Evolutionary conservation across 176 grass and related monocot species (phyloP), one percentile per base, ranked within the genome.

Genomic region (Olyra latifolia): DNA sequence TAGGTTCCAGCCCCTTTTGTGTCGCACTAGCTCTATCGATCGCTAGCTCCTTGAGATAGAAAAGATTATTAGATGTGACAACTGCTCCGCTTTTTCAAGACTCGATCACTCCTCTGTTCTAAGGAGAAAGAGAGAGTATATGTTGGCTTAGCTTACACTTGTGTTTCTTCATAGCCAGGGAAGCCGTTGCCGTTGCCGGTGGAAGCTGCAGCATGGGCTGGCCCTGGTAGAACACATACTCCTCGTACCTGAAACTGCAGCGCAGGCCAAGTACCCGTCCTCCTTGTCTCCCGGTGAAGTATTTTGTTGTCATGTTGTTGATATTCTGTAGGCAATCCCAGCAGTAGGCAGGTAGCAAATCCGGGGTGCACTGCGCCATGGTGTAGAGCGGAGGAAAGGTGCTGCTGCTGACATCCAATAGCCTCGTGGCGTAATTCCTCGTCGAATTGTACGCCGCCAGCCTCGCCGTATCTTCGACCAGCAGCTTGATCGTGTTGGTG

Each of bases 351-450:
- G 35, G 48, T 0, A 46, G 41, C 58, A 93, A 3, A 25, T 81
- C 77, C 20, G 87, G 84, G 20, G 74, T 74, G 71, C 91, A 93
- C 66, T 91, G 89, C 32, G 62, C 56, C 30, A 77, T 5, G 16
- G 76, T 73, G 72, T 71, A 80, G 17, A 91, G 44, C 10, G 71
- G 10, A 42, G 70, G 55, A 6, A 78, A 52, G 4, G 41, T 45
- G 28, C 6, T n/a, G n/a, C n/a, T 7, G 38, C 23, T 83, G 38
- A 60, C 5, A 30, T 72, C 71, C 83, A 84, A 62, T 28, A 50
- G 48, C 0, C 71, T 30, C 0, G 86, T 89, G 6, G 71, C 80
- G n/a, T 84, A 84, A 57, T 11, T 74, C 55, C 2, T 20, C 6
- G n/a, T 13, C 10, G 22, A 28, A 19, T 49, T 58, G 55, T 30